Conservation (phyloP, 768 basidiomycete genomes). For the Suillus discolor region DNA sequence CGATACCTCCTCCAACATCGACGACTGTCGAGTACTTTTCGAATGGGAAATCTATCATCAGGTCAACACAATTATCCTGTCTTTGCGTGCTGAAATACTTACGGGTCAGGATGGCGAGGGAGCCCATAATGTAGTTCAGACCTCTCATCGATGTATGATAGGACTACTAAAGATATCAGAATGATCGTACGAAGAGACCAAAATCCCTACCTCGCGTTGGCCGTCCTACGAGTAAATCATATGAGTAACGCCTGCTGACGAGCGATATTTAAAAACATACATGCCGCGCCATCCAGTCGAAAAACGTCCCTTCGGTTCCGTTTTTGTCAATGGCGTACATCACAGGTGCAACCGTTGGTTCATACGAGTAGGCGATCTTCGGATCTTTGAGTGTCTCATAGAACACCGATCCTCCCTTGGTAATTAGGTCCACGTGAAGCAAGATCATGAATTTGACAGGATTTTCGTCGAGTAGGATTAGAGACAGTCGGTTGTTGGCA, state of each 20-base stretch:
- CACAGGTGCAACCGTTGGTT: constrained; percentile 24
- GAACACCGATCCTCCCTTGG: constrained; percentile 22
- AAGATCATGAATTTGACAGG: constrained; percentile 23
- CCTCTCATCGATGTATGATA: constrained; percentile 29
- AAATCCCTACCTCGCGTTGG: constrained; percentile 21
- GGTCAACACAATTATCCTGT: not conserved
- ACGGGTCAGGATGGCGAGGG: constrained; percentile 26
- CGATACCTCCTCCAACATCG: constrained; percentile 39
- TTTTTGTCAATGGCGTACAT: constrained; percentile 22
- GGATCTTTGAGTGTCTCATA: constrained; percentile 33
- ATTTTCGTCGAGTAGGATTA: constrained; percentile 27
- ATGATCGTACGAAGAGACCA: not conserved
- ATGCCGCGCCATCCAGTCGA: constrained; percentile 26
- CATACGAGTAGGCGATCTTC: constrained; percentile 18
- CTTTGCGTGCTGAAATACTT: not conserved
- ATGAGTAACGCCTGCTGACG: not conserved
- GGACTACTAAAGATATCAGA: constrained; percentile 12
- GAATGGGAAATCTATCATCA: constrained; percentile 35
- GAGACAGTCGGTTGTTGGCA: constrained; percentile 38
- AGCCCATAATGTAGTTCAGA: constrained; percentile 25
- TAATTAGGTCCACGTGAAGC: constrained; percentile 20
- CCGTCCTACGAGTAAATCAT: constrained; percentile 13
- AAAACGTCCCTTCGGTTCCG: constrained; percentile 24
- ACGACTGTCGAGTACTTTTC: constrained; percentile 29
- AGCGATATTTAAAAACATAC: constrained; percentile 14